A percentile compares a stretch with the other conserved stretches of the same genome.
Evolutionary conservation across 2,329 filamentous ascomycete genomes (phyloP).

Genomic region (Neoscytalidium dimidiatum): DNA sequence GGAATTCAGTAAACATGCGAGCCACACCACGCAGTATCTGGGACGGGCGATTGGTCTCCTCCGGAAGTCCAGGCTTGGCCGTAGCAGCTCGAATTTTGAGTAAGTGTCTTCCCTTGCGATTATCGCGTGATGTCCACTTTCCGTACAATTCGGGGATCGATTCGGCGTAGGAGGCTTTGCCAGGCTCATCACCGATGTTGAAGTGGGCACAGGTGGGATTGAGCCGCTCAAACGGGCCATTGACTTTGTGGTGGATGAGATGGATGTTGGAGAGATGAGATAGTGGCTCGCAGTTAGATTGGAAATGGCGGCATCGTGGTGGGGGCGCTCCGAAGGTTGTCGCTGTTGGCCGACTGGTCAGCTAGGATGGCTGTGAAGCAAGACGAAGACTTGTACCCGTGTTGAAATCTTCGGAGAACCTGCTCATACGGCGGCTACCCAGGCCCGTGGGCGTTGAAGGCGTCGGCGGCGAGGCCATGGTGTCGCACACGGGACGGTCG

Average conservation of each 20-base stretch:
- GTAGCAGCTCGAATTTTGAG: constrained; percentile 28
- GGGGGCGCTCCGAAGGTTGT: background rate
- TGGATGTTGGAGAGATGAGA: constrained; percentile 25
- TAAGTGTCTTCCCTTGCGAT: constrained; percentile 46
- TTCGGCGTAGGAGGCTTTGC: background rate
- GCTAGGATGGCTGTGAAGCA: background rate
- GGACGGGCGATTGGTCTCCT: constrained; percentile 35
- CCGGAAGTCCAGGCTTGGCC: constrained; percentile 25
- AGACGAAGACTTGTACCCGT: background rate
- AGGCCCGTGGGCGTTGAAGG: constrained; percentile 1
- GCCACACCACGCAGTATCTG: constrained; percentile 41
- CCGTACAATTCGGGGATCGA: constrained; percentile 21
- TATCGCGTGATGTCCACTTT: constrained; percentile 47
- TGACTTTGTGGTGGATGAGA: constrained; percentile 27
- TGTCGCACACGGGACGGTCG: background rate
- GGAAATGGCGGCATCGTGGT: constrained; percentile 34
- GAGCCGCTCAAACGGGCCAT: constrained; percentile 50
- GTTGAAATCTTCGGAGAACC: constrained; percentile 12
- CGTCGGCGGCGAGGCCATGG: background rate
- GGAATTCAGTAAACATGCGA: constrained; percentile 53
- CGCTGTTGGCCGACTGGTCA: background rate
- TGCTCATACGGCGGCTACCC: background rate
- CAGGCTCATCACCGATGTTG: constrained; percentile 15
- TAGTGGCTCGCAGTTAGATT: constrained; percentile 30
- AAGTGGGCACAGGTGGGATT: constrained; percentile 52